Conservation (phyloP, 179 eudicot species). For the Silene noctiflora region DNA sequence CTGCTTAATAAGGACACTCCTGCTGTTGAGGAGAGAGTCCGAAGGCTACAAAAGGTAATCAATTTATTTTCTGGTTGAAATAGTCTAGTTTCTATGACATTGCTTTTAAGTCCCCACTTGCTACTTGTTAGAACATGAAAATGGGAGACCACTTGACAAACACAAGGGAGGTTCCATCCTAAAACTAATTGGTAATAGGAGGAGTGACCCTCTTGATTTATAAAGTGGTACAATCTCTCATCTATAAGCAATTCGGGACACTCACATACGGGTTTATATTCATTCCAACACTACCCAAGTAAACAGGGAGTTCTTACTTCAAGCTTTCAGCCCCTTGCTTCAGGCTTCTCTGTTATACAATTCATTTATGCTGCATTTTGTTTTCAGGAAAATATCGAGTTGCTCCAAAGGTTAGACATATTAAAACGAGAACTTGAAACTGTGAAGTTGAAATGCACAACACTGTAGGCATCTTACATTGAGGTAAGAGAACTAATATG, state of each 20-base stretch:
- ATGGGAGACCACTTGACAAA: too few species aligned
- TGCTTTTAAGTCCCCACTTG: neutral
- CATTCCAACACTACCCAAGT: too few species aligned
- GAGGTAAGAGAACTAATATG: neutral
- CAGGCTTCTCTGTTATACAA: neutral
- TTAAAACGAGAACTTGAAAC: slow-evolving; percentile 62
- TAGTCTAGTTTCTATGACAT: neutral
- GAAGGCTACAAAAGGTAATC: slow-evolving; percentile 57
- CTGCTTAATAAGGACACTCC: slow-evolving; percentile 25
- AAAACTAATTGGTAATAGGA: too few species aligned
- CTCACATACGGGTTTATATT: too few species aligned
- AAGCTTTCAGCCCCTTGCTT: neutral
- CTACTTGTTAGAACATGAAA: neutral
- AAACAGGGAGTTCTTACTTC: neutral
- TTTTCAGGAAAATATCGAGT: slow-evolving; percentile 56
- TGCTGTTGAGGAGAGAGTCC: slow-evolving; percentile 35
- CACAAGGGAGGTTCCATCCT: too few species aligned
- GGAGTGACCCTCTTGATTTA: too few species aligned
- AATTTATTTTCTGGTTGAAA: neutral
- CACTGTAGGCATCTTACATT: slow-evolving; percentile 23
- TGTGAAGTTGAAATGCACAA: slow-evolving; percentile 56
- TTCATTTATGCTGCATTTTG: neutral
- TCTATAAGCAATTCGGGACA: too few species aligned
- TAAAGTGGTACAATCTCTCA: too few species aligned
- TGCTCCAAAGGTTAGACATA: slow-evolving; percentile 52